Evolutionary conservation across 208 protist genomes (phyloP).

Genomic region (Vickermania spadyakhi): DNA sequence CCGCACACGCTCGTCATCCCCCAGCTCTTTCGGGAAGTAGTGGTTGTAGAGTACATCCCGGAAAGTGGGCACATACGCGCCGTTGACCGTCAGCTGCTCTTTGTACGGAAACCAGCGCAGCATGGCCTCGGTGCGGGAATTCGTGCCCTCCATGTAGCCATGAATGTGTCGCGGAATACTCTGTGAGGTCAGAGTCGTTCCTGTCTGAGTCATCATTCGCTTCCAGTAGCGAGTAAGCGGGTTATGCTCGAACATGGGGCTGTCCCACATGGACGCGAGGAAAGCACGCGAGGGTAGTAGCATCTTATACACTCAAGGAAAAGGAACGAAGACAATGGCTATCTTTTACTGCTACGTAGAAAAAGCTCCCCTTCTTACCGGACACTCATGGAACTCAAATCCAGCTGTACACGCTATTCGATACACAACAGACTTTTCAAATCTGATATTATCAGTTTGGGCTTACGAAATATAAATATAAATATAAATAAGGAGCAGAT

Average conservation of each 20-base stretch:
- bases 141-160: constrained; percentile 71
- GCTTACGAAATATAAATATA: too few relatives aligned
- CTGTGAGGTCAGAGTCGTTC: constrained; percentile 63
- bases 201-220: constrained; percentile 66
- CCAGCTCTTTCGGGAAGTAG: constrained; percentile 74
- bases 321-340: too few relatives aligned
- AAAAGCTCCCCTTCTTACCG: too few relatives aligned
- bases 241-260: constrained; percentile 69
- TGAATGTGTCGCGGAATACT: constrained; percentile 84
- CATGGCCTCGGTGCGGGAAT: constrained; percentile 50
- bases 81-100: constrained; percentile 75
- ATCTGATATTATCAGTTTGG: too few relatives aligned
- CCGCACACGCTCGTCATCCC: constrained; percentile 78
- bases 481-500: too few relatives aligned
- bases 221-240: constrained; percentile 75
- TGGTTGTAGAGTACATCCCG: constrained; percentile 66
- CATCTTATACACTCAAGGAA: constrained; percentile 1
- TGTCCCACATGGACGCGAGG: constrained; percentile 76
- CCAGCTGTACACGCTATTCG: too few relatives aligned
- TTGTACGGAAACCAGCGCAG: constrained; percentile 87
- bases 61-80: constrained; percentile 65
- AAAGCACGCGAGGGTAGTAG: constrained; percentile 12
- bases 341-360: too few relatives aligned
- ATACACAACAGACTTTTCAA: too few relatives aligned
- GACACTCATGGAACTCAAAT: too few relatives aligned